Percentiles rank a stretch among this genome's conserved stretches.
phyloP scores from a whole-genome alignment of 805 yeast species.

The Myxozyma geophila region DNA sequence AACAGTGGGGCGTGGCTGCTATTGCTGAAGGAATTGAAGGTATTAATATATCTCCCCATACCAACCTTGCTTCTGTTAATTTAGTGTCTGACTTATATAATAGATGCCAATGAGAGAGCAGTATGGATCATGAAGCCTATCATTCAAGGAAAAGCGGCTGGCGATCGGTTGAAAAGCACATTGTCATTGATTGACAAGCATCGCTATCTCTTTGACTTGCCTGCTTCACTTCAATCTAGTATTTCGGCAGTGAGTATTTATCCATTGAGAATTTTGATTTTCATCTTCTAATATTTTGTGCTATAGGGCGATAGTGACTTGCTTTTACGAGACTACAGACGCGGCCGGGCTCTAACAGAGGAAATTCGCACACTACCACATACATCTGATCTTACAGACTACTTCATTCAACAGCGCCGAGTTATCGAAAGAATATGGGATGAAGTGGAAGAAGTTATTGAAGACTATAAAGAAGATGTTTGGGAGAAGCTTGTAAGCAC shows the following conservation, averaged over 20 bases:
- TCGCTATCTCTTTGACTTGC: constrained; percentile 60
- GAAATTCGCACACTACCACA: constrained; percentile 37
- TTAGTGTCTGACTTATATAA: constrained; percentile 11
- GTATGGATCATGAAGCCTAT: constrained; percentile 64
- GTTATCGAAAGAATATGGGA: constrained; percentile 60
- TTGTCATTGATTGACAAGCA: constrained; percentile 58
- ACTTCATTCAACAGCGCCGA: constrained; percentile 42
- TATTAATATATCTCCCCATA: neutral
- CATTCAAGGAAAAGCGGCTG: constrained; percentile 54
- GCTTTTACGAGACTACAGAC: constrained; percentile 60
- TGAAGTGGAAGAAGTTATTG: constrained; percentile 59
- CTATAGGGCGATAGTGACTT: constrained; percentile 55
- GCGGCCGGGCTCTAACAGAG: constrained; percentile 50
- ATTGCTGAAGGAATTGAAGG: constrained; percentile 49
- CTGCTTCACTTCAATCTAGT: constrained; percentile 52
- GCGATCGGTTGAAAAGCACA: constrained; percentile 55
- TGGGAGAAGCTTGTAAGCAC: constrained; percentile 54
- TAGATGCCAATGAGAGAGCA: constrained; percentile 56
- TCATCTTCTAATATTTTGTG: no score
- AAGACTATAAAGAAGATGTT: constrained; percentile 56
- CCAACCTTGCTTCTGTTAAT: neutral
- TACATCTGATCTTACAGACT: constrained; percentile 35
- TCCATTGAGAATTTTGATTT: neutral
- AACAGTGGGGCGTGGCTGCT: constrained; percentile 45
- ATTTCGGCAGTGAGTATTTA: constrained; percentile 46